Base-by-base conservation (phyloP, 495 filamentous ascomycete species). In the Rusavskia elegans region DNA sequence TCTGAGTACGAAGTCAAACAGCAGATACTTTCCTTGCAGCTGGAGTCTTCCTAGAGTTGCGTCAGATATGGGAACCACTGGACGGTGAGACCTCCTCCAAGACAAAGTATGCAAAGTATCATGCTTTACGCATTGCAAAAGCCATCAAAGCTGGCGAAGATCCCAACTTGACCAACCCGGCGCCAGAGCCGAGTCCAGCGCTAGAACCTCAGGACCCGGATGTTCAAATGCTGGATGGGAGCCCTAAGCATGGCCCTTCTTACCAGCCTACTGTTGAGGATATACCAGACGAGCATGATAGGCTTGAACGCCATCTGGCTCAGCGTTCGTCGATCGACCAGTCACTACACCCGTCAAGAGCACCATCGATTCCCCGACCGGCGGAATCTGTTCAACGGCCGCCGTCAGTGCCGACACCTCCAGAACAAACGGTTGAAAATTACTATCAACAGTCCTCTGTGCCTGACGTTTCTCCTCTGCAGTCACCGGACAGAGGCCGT, bases 71-170 rank as follows among this genome's bases (percentile, higher is more conserved):
- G 85, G 82, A 80, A 0, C 62, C 77, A 4, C 68, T 78, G 27
- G 86, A 95, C 48, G 62, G 73, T 14, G 92, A 98, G 61, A 79
- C 83, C 46, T 77, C 80, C 40, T 79, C 85, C 23, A 95, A 94
- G 69, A 85, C 89, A 65, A 95, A 89, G 63, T 99, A 84, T 64
- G 87, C 90, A 38, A 97, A 97, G 65, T 97, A 85, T 74, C 94
- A 99, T 64, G 88, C 92, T 14, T 65, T 90, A 13, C 79, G 93
- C 41, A 97, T 99, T 62, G 72, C 79, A 2, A 94, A 89, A 68
- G 93, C 90, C 2, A 76, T 94, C 56, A 90, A 85, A 65, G 85
- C 87, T 17, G 89, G 89, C 42, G 84, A 87, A 54, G 90, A 99
- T 63, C 89, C 92, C 5, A 99, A 99, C 63, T 78, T 80, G 45